A percentile compares a stretch with the other conserved stretches of the same genome.
These are phyloP conservation scores for Laburnicola sp. DNA, from an alignment of 2,329 filamentous ascomycete species.

Conservation along the genomic window DNA sequence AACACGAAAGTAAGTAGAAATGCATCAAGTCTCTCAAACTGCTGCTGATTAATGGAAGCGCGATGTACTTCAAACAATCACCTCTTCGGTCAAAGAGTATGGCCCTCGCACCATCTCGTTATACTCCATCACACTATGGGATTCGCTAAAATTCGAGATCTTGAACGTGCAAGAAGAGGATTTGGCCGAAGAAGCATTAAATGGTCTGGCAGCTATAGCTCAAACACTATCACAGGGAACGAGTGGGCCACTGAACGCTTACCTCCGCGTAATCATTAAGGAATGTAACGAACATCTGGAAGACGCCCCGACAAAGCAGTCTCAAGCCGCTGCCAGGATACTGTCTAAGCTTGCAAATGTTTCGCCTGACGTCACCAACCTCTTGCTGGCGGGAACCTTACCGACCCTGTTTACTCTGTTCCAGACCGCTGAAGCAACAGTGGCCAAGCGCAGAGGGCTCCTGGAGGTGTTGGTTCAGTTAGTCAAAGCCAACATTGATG, in stretches of 20 bases:
- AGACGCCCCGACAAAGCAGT: conserved; percentile 70
- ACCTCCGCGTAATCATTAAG: conserved; percentile 63
- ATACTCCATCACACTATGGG: conserved; percentile 68
- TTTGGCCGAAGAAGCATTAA: conserved; percentile 62
- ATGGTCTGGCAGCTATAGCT: conserved; percentile 59
- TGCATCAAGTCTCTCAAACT: background rate
- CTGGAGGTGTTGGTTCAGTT: conserved; percentile 63
- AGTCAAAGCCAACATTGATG: conserved; percentile 59
- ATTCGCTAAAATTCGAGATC: conserved; percentile 70
- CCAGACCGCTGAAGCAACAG: conserved; percentile 62
- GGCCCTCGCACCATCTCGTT: conserved; percentile 61
- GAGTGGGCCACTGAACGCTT: conserved; percentile 55
- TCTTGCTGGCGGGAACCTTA: conserved; percentile 59
- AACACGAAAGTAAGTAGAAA: conserved; percentile 61
- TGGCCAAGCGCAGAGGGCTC: conserved; percentile 64
- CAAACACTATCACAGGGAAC: conserved; percentile 56
- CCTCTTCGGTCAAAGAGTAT: conserved; percentile 63
- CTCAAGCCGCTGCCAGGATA: conserved; percentile 65
- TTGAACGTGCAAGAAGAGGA: conserved; percentile 69
- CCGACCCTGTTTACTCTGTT: conserved; percentile 63
- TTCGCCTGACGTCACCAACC: conserved; percentile 58
- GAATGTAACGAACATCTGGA: conserved; percentile 70
- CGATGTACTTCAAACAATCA: conserved; percentile 66
- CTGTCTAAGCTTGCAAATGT: conserved; percentile 60
- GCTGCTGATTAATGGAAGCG: conserved; percentile 47